These are phyloP conservation scores for Royoungia palumana DNA, from an alignment of 768 basidiomycete genomes.

Conservation along the genomic window DNA sequence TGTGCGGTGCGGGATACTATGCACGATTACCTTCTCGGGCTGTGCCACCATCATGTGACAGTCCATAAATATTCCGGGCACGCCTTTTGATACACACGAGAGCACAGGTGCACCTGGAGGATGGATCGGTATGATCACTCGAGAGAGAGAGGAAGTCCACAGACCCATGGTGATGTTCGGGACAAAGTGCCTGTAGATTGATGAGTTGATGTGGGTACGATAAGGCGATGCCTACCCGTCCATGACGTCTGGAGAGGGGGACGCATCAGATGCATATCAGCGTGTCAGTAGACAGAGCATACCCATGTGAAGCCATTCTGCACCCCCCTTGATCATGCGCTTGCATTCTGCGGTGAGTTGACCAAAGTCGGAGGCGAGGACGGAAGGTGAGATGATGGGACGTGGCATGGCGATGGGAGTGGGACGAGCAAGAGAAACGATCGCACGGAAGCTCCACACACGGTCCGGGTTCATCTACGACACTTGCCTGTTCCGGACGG, in stretches of 20 bases:
- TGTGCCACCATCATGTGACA: constrained; percentile 99
- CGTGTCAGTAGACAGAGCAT: not conserved
- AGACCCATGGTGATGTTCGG: constrained; percentile 97
- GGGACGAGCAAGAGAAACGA: constrained; percentile 7
- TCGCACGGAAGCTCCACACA: not conserved
- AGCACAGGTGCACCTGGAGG: constrained; percentile 80
- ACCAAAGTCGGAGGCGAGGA: constrained; percentile 96
- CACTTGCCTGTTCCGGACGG: constrained; percentile 24
- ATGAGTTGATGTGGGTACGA: not conserved
- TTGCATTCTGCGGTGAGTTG: constrained; percentile 93
- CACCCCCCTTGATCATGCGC: constrained; percentile 92
- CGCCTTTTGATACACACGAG: constrained; percentile 75
- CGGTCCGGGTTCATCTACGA: constrained; percentile 17
- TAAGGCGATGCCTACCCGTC: constrained; percentile 63
- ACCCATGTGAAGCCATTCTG: constrained; percentile 99
- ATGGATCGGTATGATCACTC: constrained; percentile 11
- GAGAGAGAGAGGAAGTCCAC: constrained; percentile 18
- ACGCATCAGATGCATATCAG: constrained; percentile 13
- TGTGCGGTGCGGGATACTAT: not conserved
- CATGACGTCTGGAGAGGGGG: constrained; percentile 80
- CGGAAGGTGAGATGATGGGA: constrained; percentile 94
- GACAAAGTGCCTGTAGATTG: constrained; percentile 80
- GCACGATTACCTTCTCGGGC: constrained; percentile 71
- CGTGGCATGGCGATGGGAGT: constrained; percentile 56
- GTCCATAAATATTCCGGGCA: constrained; percentile 98